Conservation (phyloP, 1,139 yeast genomes). For the Blastobotrys proliferans region DNA sequence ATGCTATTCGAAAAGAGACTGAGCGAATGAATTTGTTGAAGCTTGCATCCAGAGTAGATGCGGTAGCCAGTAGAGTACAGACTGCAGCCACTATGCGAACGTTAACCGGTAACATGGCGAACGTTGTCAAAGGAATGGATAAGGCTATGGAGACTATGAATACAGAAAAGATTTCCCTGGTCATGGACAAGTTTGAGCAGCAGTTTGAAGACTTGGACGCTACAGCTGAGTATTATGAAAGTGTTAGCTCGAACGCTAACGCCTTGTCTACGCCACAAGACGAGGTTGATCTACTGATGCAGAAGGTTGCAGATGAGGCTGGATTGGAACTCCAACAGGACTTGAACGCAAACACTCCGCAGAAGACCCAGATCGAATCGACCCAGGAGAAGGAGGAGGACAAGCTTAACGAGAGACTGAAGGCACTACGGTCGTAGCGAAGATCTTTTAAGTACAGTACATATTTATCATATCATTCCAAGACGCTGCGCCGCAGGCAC, state of each 20-base stretch:
- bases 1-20: slow-evolving; percentile 87
- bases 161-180: slow-evolving; percentile 78
- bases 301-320: slow-evolving; percentile 95
- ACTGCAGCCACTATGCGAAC: slow-evolving; percentile 97
- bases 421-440: slow-evolving; percentile 55
- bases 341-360: slow-evolving; percentile 45
- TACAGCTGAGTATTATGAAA: slow-evolving; percentile 86
- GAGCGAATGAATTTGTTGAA: slow-evolving; percentile 80
- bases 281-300: slow-evolving; percentile 88
- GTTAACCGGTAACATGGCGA: slow-evolving; percentile 91
- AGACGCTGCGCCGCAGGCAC: no score
- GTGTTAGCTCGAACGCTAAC: slow-evolving; percentile 81
- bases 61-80: slow-evolving; percentile 93
- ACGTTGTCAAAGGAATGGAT: slow-evolving; percentile 94
- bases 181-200: slow-evolving; percentile 94
- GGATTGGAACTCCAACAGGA: slow-evolving; percentile 91
- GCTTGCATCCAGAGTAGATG: slow-evolving; percentile 86
- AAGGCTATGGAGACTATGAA: slow-evolving; percentile 95
- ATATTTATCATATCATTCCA: neutral
- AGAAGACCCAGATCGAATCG: slow-evolving; percentile 38
- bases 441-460: neutral
- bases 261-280: slow-evolving; percentile 93
- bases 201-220: slow-evolving; percentile 97
- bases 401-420: slow-evolving; percentile 74
- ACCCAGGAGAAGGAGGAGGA: slow-evolving; percentile 81